Base-by-base conservation (phyloP, 352 stramenopile genomes). In the Globisporangium heterothallicum region DNA sequence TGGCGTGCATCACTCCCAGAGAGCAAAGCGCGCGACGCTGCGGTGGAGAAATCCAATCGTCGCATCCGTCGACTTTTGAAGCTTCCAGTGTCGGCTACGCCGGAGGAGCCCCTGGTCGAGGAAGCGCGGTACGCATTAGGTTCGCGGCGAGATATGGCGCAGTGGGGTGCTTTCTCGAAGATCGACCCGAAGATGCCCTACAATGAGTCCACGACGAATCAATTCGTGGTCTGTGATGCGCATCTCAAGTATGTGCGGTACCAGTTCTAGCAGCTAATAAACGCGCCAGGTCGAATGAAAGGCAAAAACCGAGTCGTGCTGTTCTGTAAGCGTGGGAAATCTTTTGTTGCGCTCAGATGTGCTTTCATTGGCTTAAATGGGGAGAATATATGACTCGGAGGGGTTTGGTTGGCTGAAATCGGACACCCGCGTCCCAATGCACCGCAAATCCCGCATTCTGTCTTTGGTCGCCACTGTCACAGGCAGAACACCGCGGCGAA, bases 201-300 rank as follows among this genome's bases (percentile, higher is more conserved):
- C 58, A 86, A 95, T 56, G 82, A 86, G 66, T 90, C 84, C n/a
- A 95, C 84, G 8, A 86, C 66, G 14, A 92, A 93, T 62, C 84
- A 95, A 52, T 95, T 95, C 52, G 68, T 78, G 8, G 66, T 70
- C 30, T 95, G 84, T 49, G 55, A 61, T 21, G 56, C 58, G 19
- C 59, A 64, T 16, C 66, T 90, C 49, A 66, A 82, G 46, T 90
- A 85, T 56, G 60, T 90, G 16, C 67, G 72, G 22, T 90, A 86
- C 55, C 53, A 59, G 34, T 47, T 61, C 22, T 56, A 46, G 29
- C 22, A 24, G 24, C 26, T n/a, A 44, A n/a, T n/a, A n/a, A n/a
- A n/a, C n/a, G n/a, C n/a, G n/a, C n/a, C n/a, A n/a, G n/a, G n/a
- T n/a, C n/a, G n/a, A n/a, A n/a, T n/a, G n/a, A n/a, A n/a, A n/a